Evolutionary conservation across 2,329 filamentous ascomycete species (phyloP), one percentile per base, ranked within the genome.

Genomic region (Paracorniculantispora psalliotae): DNA sequence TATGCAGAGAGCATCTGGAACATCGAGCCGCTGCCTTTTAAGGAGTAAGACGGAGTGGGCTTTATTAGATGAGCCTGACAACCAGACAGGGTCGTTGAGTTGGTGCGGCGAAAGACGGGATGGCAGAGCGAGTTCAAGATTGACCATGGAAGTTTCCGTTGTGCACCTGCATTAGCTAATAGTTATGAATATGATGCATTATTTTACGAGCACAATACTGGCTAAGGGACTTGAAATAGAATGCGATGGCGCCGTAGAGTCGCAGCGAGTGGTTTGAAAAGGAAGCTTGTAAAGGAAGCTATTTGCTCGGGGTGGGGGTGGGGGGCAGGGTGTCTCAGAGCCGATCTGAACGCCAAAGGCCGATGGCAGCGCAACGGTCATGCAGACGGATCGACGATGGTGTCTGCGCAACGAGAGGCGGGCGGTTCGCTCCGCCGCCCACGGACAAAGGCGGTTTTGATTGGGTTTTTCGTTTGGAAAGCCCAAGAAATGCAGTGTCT

Each of bases 1-100:
- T 99, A 99, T 76, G 94, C 94, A 0, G 93, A 99, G 73, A 87
- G 82, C 63, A 97, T 99, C 72, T 99, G 94, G 94, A 97, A 97
- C 70, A 80, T 96, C 41, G 93, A 97, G 79, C 92, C 93, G 28
- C 73, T 94, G 57, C 74, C 75, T 35, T 77, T 77, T 30, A 75
- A 77, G 46, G 69, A 74, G 28, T 73, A 68, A 61, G 63, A n/a
- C n/a, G n/a, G n/a, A n/a, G n/a, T n/a, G n/a, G n/a, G n/a, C n/a
- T n/a, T n/a, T n/a, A n/a, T n/a, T 21, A 19, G 26, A 26, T 17
- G 25, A 33, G 30, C 30, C 30, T 33, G 30, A 33, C 6, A 33
- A 33, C 30, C 30, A 33, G 30, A 6, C 30, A 33, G 30, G 30
- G 30, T 41, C 37, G 13, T 41, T 7, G 17, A 15, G 15, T n/a